Evolutionary conservation across 1,284 basidiomycete genomes (phyloP), one percentile per base, ranked within the genome.

Genomic region (Tetrapyrgos nigripes): DNA sequence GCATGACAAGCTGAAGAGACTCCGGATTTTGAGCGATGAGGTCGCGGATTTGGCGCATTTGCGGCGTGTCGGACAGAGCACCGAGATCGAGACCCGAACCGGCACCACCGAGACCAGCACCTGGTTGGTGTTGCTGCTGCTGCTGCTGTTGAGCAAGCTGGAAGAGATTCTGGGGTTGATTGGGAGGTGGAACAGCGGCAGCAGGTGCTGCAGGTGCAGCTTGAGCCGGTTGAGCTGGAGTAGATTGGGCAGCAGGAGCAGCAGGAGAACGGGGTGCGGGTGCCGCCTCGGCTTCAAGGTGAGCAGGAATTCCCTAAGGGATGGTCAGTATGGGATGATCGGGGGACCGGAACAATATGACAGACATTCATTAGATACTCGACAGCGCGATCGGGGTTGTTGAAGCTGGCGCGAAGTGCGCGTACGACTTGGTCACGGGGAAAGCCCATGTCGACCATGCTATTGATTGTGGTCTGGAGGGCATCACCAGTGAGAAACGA

Each of bases 331-430:
- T 52, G 45, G n/a, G 26, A 49, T 17, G 29, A 47, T 45, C 51
- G 51, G 31, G 57, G 19, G 40, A 29, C 50, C 24, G 33, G 19
- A 50, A 55, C 60, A 48, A 46, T 23, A 10, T 8, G 24, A 80
- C 90, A 69, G 67, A 96, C 96, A 63, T 75, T 97, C 86, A 98
- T 92, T 51, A 99, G 81, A 76, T 99, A 99, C 75, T 99, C 97
- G 27, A 96, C 96, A 6, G 97, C 97, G 45, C 97, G 88, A 69
- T 99, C 96, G 1, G 97, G 94, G 76, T 99, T 99, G 78, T 99
- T 99, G 79, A 88, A 99, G 71, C 94, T 96, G 23, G 96, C 97
- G 59, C 94, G 86, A 74, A 99, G 76, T 3, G 97, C 96, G 28
- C 89, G 85, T 70, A 91, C 77, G 29, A 98, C 94, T 70, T 96